Percentiles rank a stretch among this genome's conserved stretches.
phyloP scores from a whole-genome alignment of 495 filamentous ascomycete genomes.

The Parathielavia hyrcaniae region DNA sequence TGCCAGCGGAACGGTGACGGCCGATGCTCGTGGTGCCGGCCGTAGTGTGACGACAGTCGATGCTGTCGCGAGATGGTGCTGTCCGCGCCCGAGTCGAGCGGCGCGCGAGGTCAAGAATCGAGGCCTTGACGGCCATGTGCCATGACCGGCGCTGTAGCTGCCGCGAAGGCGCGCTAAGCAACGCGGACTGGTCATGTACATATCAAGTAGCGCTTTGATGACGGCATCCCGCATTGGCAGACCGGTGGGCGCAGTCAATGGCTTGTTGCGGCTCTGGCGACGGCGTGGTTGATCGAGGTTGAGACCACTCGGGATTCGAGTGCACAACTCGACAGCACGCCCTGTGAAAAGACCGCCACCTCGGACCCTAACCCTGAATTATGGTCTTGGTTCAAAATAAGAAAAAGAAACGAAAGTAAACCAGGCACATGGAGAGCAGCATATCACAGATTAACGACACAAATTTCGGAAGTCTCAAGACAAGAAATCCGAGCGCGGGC shows the following conservation, averaged over 20 bases:
- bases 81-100: not conserved
- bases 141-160: constrained; percentile 5
- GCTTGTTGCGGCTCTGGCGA: constrained; percentile 7
- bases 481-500: not conserved
- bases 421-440: too few species aligned
- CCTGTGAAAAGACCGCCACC: not conserved
- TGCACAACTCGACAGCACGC: not conserved
- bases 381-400: too few species aligned
- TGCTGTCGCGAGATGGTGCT: not conserved
- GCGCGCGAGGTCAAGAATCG: not conserved
- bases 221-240: constrained; percentile 14
- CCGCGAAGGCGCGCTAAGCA: constrained; percentile 8
- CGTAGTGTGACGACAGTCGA: not conserved
- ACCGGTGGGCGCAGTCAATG: constrained; percentile 14
- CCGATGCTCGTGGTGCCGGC: not conserved
- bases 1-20: not conserved
- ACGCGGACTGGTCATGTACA: constrained; percentile 25
- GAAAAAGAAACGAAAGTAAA: too few species aligned
- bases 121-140: not conserved
- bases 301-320: not conserved
- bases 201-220: constrained; percentile 10
- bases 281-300: not conserved
- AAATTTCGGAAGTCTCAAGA: too few species aligned
- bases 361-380: not conserved
- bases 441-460: too few species aligned